Evolutionary conservation across 208 protist species (phyloP), one percentile per base, ranked within the genome.

Genomic region (Dictyostelium gargantuum): DNA sequence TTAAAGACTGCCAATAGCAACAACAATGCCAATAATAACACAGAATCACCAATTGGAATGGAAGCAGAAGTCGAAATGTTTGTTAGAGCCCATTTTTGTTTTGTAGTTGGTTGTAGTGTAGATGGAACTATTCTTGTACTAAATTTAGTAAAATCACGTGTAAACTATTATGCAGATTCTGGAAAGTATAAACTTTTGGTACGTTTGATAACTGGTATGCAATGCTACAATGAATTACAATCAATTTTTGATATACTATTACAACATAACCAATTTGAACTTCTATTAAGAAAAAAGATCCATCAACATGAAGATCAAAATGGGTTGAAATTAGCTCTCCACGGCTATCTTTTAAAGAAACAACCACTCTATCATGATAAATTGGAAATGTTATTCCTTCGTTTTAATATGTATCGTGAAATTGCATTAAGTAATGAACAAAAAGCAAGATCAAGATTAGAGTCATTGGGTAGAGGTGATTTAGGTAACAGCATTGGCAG

Each of bases 371-470:
- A 92, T 44, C 54, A 73, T 1, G 86, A 92, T 0, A 92, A 92
- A 50, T n/a, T 84, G 42, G 56, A 77, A 23, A 92, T 92, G 86
- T 38, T 92, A 29, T 92, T 74, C 38, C 42, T 84, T 35, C 40
- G 86, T 54, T 92, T 92, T 40, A 80, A 92, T 32, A 92, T 92
- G 86, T 75, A 84, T 50, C 68, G 76, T 44, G 86, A 92, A 21
- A 84, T 92, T n/a, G 86, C 75, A 70, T 40, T 46, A 40, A 29
- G 6, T 6, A 63, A 77, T 21, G 86, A 92, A 79, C 58, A 84
- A 23, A 52, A 77, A 29, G 86, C 77, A 21, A 38, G 42, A 50
- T 23, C 29, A 40, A 38, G 29, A 54, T 84, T 84, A 10, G 86
- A 81, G 32, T 17, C 21, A 3, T 17, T 76, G 9, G 17, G 35